These are phyloP conservation scores for Solanum hybrid DNA, from an alignment of 305 asterid species.

Conservation along the genomic window DNA sequence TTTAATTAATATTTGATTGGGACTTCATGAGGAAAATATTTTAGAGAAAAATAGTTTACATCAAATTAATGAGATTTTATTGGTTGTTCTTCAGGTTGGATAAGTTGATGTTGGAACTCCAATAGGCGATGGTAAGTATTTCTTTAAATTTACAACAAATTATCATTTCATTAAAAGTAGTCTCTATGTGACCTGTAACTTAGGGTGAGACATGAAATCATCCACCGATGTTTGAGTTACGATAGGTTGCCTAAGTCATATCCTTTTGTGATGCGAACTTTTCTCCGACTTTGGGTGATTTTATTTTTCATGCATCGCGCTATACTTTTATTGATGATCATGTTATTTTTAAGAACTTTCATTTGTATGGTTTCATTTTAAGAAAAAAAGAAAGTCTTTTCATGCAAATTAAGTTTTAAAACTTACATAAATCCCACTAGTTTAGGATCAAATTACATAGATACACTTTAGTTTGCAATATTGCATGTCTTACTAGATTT, in stretches of 20 bases:
- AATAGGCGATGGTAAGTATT: not conserved
- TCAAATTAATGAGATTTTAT: not conserved
- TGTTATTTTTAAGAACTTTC: not conserved
- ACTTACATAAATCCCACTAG: not conserved
- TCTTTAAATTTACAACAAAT: not conserved
- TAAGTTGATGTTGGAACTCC: not conserved
- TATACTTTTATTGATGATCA: not conserved
- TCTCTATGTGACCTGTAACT: not conserved
- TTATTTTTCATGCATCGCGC: not conserved
- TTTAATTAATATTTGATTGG: not conserved
- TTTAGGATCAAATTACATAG: not conserved
- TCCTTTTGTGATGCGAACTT: not conserved
- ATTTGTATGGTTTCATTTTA: not conserved
- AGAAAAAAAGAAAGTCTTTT: not conserved
- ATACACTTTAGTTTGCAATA: not conserved
- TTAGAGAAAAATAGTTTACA: not conserved
- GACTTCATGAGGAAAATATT: not conserved
- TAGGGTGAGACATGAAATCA: not conserved
- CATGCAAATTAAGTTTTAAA: not conserved
- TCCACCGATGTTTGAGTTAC: not conserved
- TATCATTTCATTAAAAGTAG: not conserved
- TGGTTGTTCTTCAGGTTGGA: slow-evolving; percentile 26
- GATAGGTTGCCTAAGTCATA: not conserved
- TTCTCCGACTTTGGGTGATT: not conserved
- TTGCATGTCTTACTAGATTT: not conserved